Conservation (phyloP, 2,329 filamentous ascomycete genomes). For the Arthrobotrys sinensis region DNA sequence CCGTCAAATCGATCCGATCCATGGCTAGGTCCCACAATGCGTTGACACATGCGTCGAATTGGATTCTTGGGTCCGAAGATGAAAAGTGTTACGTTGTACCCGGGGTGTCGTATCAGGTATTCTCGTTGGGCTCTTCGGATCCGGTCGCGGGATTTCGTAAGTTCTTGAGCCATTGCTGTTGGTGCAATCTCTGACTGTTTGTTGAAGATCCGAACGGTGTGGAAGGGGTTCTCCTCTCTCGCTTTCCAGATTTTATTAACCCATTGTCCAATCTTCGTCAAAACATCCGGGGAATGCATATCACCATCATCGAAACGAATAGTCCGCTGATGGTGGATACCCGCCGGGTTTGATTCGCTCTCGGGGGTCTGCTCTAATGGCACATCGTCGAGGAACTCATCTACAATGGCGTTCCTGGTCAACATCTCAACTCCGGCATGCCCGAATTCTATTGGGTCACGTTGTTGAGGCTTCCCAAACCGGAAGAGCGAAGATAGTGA, state of each 20-base stretch:
- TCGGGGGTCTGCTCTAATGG: constrained; percentile 64
- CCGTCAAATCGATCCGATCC: constrained; percentile 90
- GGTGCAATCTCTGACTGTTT: constrained; percentile 64
- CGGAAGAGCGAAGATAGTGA: constrained; percentile 81
- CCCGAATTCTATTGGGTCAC: constrained; percentile 93
- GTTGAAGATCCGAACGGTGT: constrained; percentile 78
- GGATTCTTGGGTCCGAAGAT: constrained; percentile 85
- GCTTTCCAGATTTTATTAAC: constrained; percentile 60
- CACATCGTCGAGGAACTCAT: constrained; percentile 87
- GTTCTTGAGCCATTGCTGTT: constrained; percentile 83
- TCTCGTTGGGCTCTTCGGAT: constrained; percentile 91
- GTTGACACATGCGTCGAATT: constrained; percentile 86
- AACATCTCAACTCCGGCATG: constrained; percentile 95
- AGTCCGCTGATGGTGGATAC: constrained; percentile 62
- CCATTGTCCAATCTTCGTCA: constrained; percentile 56
- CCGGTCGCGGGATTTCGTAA: constrained; percentile 84
- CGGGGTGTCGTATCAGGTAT: constrained; percentile 87
- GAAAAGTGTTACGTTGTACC: constrained; percentile 92
- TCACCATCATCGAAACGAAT: constrained; percentile 65
- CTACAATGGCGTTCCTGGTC: constrained; percentile 93
- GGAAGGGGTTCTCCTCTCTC: constrained; percentile 93
- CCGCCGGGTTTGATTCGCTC: not conserved
- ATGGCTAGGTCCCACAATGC: constrained; percentile 89
- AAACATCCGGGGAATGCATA: constrained; percentile 59
- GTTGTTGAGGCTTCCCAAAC: constrained; percentile 75